Percentiles rank a stretch among this genome's conserved stretches.
Conservation (phyloP, 2,329 filamentous ascomycete species). For the Decorospora gaudefroyi region DNA sequence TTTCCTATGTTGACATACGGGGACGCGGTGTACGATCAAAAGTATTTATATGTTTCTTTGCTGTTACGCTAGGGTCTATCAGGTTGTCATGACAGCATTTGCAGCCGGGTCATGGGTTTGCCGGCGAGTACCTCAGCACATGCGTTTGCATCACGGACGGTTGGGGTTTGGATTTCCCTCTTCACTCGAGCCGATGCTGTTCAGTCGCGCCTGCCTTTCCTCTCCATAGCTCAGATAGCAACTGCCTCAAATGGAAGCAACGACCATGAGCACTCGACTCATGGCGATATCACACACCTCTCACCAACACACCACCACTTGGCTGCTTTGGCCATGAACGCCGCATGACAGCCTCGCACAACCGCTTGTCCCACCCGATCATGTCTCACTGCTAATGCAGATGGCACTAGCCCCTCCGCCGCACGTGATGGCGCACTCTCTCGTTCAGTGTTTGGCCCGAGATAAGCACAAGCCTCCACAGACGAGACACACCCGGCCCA, state of each 20-base stretch:
- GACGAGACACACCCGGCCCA: conserved; percentile 17
- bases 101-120: conserved; percentile 26
- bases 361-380: conserved; percentile 13
- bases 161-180: conserved; percentile 27
- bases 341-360: conserved; percentile 21
- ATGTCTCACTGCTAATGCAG: conserved; percentile 19
- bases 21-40: conserved; percentile 39
- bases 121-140: conserved; percentile 9
- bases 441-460: conserved; percentile 1
- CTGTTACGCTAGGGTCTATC: conserved; percentile 9
- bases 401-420: conserved; percentile 13
- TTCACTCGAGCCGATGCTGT: conserved; percentile 24
- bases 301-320: neutral
- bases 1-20: conserved; percentile 26
- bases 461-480: conserved; percentile 13
- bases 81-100: conserved; percentile 25
- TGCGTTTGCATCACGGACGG: conserved; percentile 15
- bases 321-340: conserved; percentile 1
- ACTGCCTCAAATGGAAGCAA: conserved; percentile 26
- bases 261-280: conserved; percentile 23
- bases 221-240: conserved; percentile 25
- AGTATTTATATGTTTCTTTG: conserved; percentile 35
- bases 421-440: conserved; percentile 11
- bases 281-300: conserved; percentile 22
- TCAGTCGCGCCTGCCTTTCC: conserved; percentile 22